Base-by-base conservation (phyloP, 345 rosid genomes). In the Raphanus sativus region DNA sequence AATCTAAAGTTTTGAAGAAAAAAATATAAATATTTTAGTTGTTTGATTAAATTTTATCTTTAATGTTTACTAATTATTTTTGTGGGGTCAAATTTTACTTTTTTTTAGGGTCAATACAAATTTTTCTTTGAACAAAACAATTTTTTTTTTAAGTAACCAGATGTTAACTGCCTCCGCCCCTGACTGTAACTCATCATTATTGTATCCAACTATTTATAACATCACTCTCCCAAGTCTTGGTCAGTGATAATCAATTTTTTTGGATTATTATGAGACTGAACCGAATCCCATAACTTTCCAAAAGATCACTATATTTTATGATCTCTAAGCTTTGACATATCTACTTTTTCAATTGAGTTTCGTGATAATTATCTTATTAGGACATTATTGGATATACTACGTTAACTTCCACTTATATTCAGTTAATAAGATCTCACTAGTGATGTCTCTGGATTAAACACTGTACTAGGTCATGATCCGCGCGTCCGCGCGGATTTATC, bases 201-300 rank as follows among this genome's bases (percentile, higher is more conserved):
- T 69, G 69, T 33, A 30, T 66, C 72, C 0, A 63, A 73, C 62
- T 73, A 73, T 48, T 62, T 26, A 28, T 45, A 24, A 61, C 52
- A 11, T 69, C 5, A 38, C 56, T 11, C 56, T 15, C 66, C 6
- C 0, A 29, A 55, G 36, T 70, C 76, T 29, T 38, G 16, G 28
- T 68, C 32, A 11, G 25, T 21, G 13, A 56, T 54, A 5, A 65
- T 55, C 62, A 77, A 11, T 33, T 34, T 29, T 28, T 45, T 45
- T 12, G n/a, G 40, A 45, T 12, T 45, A 45, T 13, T 45, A 4
- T 45, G 52, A 45, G 52, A 4, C 2, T 45, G 15, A 4, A 45
- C 52, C 6, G n/a, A 45, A 45, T 12, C 6, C 5, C 52, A 45
- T 45, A 45, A 12, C 6, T 45, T 45, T 45, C 52, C 52, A 16